Conservation (phyloP, 192 early-diverging fungal species). For the Coemansia sp. region DNA sequence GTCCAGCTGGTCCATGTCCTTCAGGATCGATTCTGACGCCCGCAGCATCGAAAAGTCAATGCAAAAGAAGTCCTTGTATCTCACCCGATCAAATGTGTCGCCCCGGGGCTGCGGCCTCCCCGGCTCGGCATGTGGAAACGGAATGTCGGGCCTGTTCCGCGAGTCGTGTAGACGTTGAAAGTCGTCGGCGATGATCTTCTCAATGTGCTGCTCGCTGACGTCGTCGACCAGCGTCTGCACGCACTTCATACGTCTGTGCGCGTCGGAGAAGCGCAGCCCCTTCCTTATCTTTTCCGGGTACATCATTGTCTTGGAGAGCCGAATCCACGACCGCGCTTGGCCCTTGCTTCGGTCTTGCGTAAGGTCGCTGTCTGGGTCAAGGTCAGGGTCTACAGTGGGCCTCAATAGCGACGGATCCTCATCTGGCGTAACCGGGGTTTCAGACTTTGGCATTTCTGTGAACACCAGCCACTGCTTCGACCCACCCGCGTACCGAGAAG, state of each 20-base stretch:
- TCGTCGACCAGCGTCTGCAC: conserved; percentile 14
- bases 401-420: too few relatives aligned
- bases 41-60: conserved; percentile 10
- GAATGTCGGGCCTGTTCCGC: conserved; percentile 13
- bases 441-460: conserved; percentile 3
- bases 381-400: too few relatives aligned
- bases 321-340: conserved; percentile 16
- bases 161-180: conserved; percentile 8
- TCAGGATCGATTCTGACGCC: conserved; percentile 16
- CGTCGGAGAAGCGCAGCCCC: conserved; percentile 2
- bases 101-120: conserved; percentile 2
- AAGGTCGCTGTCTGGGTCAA: too few relatives aligned
- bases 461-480: conserved; percentile 35
- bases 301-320: background rate
- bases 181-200: conserved; percentile 5
- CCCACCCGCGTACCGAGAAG: conserved; percentile 25
- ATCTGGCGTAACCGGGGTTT: too few relatives aligned
- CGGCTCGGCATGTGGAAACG: conserved; percentile 8
- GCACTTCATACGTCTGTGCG: background rate
- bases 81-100: conserved; percentile 12
- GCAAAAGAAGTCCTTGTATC: conserved; percentile 1
- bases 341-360: too few relatives aligned
- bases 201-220: conserved; percentile 14
- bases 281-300: background rate
- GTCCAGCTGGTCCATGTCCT: conserved; percentile 29